A percentile compares a stretch with the other conserved stretches of the same genome.
Evolutionary conservation across 2,329 filamentous ascomycete genomes (phyloP).

Genomic region (Colletotrichum gloeosporioides): DNA sequence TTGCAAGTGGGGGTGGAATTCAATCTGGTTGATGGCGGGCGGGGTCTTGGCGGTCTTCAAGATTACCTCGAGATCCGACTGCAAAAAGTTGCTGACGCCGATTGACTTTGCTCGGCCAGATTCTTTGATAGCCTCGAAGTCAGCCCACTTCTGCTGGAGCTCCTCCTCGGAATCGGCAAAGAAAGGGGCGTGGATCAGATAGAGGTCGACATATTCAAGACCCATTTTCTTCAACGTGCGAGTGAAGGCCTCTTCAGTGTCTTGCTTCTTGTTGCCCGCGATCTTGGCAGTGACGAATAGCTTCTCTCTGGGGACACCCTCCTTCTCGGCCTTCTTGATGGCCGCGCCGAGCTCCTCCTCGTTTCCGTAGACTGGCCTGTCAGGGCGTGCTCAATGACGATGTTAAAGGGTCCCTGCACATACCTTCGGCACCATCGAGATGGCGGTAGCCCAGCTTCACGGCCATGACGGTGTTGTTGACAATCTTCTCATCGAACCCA

Average conservation of each 20-base stretch:
- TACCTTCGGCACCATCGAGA: slow-evolving; percentile 76
- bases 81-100: slow-evolving; percentile 78
- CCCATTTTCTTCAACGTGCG: slow-evolving; percentile 69
- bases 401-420: slow-evolving; percentile 7
- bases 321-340: slow-evolving; percentile 70
- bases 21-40: slow-evolving; percentile 81
- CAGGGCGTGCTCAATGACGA: neutral
- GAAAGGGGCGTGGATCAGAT: slow-evolving; percentile 66
- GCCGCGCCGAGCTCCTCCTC: slow-evolving; percentile 75
- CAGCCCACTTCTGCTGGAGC: slow-evolving; percentile 65
- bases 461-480: slow-evolving; percentile 60
- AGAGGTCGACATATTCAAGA: slow-evolving; percentile 75
- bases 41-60: slow-evolving; percentile 63
- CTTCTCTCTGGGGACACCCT: slow-evolving; percentile 67
- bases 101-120: slow-evolving; percentile 72
- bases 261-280: slow-evolving; percentile 40
- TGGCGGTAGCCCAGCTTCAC: slow-evolving; percentile 75
- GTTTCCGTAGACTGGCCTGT: slow-evolving; percentile 61
- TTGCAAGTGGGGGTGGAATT: slow-evolving; percentile 79
- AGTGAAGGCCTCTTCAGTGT: slow-evolving; percentile 57
- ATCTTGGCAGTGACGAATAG: slow-evolving; percentile 74
- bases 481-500: slow-evolving; percentile 59
- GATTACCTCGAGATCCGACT: slow-evolving; percentile 59
- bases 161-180: slow-evolving; percentile 53
- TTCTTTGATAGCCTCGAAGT: slow-evolving; percentile 69